Conservation (phyloP, 352 stramenopile species). For the Stephanocyclus meneghinianus region DNA sequence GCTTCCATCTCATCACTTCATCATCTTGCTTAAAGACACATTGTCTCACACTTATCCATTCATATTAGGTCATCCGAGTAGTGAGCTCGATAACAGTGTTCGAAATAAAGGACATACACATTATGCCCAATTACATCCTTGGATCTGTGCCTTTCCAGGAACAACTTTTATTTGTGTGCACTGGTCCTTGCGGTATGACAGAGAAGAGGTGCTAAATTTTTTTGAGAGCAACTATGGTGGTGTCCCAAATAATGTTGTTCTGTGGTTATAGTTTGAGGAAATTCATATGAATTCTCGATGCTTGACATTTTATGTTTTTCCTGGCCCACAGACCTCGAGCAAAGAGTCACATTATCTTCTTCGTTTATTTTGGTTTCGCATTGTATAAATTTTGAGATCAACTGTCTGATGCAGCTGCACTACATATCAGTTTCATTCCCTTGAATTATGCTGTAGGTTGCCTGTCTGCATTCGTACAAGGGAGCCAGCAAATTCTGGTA, state of each 20-base stretch:
- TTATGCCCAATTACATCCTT: constrained; percentile 69
- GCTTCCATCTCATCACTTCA: neutral
- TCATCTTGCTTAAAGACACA: too few relatives aligned
- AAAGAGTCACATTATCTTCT: too few relatives aligned
- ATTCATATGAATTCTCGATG: too few relatives aligned
- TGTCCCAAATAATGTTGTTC: constrained; percentile 65
- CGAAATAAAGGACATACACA: constrained; percentile 65
- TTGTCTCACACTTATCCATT: neutral
- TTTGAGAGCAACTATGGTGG: constrained; percentile 64
- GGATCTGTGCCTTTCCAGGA: constrained; percentile 57
- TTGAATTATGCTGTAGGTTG: too few relatives aligned
- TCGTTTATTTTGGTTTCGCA: too few relatives aligned
- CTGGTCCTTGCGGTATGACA: constrained; percentile 52
- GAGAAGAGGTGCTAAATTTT: constrained; percentile 55
- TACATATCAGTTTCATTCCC: too few relatives aligned
- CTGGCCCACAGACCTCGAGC: too few relatives aligned
- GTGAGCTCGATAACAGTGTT: constrained; percentile 43
- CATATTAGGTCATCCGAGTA: constrained; percentile 23
- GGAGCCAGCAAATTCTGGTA: too few relatives aligned
- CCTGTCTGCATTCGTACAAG: too few relatives aligned
- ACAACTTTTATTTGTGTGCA: constrained; percentile 70
- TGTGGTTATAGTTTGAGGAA: constrained; percentile 52
- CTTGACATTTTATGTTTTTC: too few relatives aligned
- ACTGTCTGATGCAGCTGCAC: too few relatives aligned
- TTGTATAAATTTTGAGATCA: too few relatives aligned